Conservation (phyloP, 2,329 filamentous ascomycete species). For the Claviceps maximensis region DNA sequence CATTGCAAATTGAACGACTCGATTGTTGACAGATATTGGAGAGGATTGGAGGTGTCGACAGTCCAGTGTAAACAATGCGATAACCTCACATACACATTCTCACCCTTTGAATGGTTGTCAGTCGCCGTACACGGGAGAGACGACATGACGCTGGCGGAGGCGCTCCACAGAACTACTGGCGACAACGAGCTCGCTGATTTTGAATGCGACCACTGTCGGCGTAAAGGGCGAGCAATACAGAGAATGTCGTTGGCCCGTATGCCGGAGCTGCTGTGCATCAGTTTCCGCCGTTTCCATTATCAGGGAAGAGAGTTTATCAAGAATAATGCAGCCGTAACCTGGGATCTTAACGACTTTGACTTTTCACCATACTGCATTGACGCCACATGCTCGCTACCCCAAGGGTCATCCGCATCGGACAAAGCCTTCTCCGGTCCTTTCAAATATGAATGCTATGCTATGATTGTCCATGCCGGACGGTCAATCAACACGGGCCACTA, state of each 20-base stretch:
- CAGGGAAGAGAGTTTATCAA: conserved; percentile 38
- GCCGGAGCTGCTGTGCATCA: conserved; percentile 65
- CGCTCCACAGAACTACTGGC: conserved; percentile 55
- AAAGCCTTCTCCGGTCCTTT: conserved; percentile 42
- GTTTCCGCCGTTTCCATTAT: conserved; percentile 49
- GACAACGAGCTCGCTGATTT: conserved; percentile 56
- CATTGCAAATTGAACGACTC: conserved; percentile 59
- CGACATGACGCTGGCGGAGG: conserved; percentile 38
- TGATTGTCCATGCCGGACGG: conserved; percentile 62
- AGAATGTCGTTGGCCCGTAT: conserved; percentile 63
- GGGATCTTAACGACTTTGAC: conserved; percentile 59
- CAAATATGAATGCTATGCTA: conserved; percentile 73
- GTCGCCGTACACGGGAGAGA: conserved; percentile 23
- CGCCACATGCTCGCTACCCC: conserved; percentile 10
- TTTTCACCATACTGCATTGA: conserved; percentile 31
- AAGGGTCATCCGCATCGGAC: conserved; percentile 17
- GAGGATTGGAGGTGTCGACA: conserved; percentile 59
- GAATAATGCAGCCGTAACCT: conserved; percentile 57
- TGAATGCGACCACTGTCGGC: conserved; percentile 63
- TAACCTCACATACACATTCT: conserved; percentile 32
- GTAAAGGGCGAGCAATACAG: conserved; percentile 53
- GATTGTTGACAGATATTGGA: conserved; percentile 70
- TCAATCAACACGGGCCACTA: conserved; percentile 68
- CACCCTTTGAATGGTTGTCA: conserved; percentile 40
- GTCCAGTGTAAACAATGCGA: conserved; percentile 52